Base-by-base conservation (phyloP, 192 early-diverging fungal genomes). In the Diversispora eburnea region DNA sequence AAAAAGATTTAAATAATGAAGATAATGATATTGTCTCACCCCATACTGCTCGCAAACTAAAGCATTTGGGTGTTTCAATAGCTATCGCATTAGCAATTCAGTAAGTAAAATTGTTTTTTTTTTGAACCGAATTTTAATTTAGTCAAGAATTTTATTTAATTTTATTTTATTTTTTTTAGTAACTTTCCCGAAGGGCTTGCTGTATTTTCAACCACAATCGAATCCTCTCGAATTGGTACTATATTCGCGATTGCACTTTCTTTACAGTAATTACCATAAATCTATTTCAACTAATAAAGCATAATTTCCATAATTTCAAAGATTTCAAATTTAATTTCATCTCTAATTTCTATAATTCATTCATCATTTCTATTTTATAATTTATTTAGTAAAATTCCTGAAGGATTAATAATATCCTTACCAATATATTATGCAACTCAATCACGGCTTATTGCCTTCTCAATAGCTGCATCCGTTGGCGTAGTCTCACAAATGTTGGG, bases 131-230 rank as follows among this genome's bases (percentile, higher is more conserved):
- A 17, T n/a, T 49, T 25, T 25, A 51, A 51, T 49, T 25, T 22
- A 67, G 8, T 3, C 3, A 64, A 42, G 7, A 46, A 17, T 4
- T 33, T 19, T 33, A 54, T 12, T 20, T 8, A 17, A 3, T 52
- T 57, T 19, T 7, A 15, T 72, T 48, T 47, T 60, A 8, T 33
- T 46, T 58, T 10, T 60, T 60, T 20, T 47, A 72, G 70, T 5
- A 72, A 72, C 25, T 72, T 72, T 39, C 70, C 57, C 3, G 70
- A 72, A 61, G 70, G 70, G 47, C 48, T 72, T 1, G 41, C 70
- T 3, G 9, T 45, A 15, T 72, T 72, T 46, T 13, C 70, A 12
- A 48, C 70, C 5, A 59, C 70, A 20, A 58, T 72, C 33, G 43
- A 33, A 1, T 25, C 43, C 8, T 3, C 56, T 45, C 41, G 45